Conservation (phyloP, 352 stramenopile species). For the Pythium guiyangense region DNA sequence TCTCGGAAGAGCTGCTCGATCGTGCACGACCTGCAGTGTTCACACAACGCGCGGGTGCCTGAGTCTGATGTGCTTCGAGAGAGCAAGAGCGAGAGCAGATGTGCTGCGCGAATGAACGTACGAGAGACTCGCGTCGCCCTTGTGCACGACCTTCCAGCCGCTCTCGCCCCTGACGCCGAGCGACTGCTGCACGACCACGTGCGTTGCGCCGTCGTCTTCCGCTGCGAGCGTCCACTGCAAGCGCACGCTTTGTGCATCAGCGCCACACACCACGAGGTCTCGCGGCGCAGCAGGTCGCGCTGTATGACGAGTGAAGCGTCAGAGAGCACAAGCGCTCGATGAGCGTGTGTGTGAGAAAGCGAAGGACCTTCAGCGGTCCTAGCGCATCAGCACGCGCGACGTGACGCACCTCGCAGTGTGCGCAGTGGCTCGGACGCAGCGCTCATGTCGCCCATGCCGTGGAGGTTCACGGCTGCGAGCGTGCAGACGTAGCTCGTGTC, state of each 20-base stretch:
- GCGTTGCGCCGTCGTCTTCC: slow-evolving; percentile 1
- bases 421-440: slow-evolving; percentile 18
- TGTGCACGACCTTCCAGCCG: slow-evolving; percentile 22
- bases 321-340: too few relatives aligned
- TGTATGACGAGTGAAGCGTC: not conserved
- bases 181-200: slow-evolving; percentile 21
- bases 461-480: slow-evolving; percentile 50
- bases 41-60: not conserved
- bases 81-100: not conserved
- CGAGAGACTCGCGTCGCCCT: slow-evolving; percentile 10
- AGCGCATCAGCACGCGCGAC: too few relatives aligned
- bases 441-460: slow-evolving; percentile 55
- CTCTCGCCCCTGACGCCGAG: slow-evolving; percentile 10
- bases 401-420: slow-evolving; percentile 24
- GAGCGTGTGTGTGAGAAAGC: too few relatives aligned
- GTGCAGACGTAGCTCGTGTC: slow-evolving; percentile 38
- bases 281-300: slow-evolving; percentile 13
- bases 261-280: not conserved
- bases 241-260: slow-evolving; percentile 1
- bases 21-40: slow-evolving; percentile 5
- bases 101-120: not conserved
- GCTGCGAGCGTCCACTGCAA: slow-evolving; percentile 4
- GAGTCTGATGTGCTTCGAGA: not conserved
- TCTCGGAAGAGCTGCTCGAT: slow-evolving; percentile 15
- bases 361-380: too few relatives aligned